Evolutionary conservation across 441 rosid genomes (phyloP).

Genomic region (Gossypium trilobum): DNA sequence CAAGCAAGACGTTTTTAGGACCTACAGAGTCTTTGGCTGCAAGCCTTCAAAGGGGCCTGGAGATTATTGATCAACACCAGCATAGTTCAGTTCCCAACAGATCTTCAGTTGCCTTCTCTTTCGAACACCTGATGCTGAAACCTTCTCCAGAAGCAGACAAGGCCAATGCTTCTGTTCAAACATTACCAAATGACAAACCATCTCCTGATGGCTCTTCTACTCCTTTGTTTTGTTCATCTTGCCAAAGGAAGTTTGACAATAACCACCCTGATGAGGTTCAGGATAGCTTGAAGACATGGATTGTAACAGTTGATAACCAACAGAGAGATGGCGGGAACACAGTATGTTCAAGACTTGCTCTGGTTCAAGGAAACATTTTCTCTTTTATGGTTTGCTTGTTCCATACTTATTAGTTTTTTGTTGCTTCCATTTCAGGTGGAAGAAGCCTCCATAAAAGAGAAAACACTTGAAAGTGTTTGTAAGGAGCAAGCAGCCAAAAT

Average conservation of each 20-base stretch:
- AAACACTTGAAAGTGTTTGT: conserved; percentile 62
- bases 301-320: conserved; percentile 23
- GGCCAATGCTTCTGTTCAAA: conserved; percentile 40
- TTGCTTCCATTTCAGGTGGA: conserved; percentile 33
- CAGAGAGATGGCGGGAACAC: conserved; percentile 20
- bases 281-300: conserved; percentile 42
- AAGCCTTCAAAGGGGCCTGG: conserved; percentile 82
- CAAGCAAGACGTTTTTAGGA: conserved; percentile 56
- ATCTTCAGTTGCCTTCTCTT: conserved; percentile 66
- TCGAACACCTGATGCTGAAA: conserved; percentile 59
- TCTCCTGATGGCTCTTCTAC: conserved; percentile 28
- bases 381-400: neutral
- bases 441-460: conserved; percentile 33
- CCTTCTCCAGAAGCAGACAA: conserved; percentile 49
- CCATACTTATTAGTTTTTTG: neutral
- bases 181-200: conserved; percentile 28
- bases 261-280: conserved; percentile 25
- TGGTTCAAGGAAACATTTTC: neutral
- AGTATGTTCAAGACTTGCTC: conserved; percentile 4
- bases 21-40: conserved; percentile 80
- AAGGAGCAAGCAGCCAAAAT: conserved; percentile 73
- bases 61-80: conserved; percentile 68
- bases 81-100: conserved; percentile 40
- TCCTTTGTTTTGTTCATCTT: conserved; percentile 53
- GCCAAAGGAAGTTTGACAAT: conserved; percentile 42